These are phyloP conservation scores for Fraxinus baroniana DNA, from an alignment of 305 asterid genomes.

Conservation along the genomic window DNA sequence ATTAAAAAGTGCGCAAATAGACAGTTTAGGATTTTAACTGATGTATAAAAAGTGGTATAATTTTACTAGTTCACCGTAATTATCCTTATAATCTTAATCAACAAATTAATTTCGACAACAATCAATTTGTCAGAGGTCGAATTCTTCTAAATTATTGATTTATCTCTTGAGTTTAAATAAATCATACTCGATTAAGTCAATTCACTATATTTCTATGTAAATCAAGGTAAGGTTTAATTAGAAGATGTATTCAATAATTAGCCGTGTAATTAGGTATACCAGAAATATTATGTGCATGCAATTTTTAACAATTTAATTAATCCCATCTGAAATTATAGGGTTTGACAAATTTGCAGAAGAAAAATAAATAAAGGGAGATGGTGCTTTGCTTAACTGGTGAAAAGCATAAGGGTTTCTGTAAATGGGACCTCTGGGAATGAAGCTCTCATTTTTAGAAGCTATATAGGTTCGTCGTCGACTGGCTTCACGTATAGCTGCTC, in stretches of 20 bases:
- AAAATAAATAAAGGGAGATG: not conserved
- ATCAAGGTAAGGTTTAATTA: no score
- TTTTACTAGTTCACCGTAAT: no score
- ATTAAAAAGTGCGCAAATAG: no score
- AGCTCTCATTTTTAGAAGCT: conserved; percentile 19
- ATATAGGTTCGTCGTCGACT: conserved; percentile 5
- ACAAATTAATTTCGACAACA: no score
- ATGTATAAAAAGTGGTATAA: no score
- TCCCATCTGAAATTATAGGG: not conserved
- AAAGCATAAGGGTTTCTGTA: conserved; percentile 53
- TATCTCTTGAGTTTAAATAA: not conserved
- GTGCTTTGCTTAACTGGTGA: conserved; percentile 36
- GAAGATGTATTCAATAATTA: no score
- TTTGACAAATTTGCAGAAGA: not conserved
- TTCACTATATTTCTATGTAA: not conserved
- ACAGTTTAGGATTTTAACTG: no score
- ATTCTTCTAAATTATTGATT: not conserved
- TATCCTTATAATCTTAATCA: no score
- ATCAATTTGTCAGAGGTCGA: no score
- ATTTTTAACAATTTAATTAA: not conserved
- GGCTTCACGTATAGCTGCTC: conserved; percentile 48
- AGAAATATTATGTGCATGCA: not conserved
- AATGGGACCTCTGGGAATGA: conserved; percentile 35
- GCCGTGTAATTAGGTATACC: no score
- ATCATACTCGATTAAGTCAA: not conserved